Evolutionary conservation across 2,329 filamentous ascomycete species (phyloP), one percentile per base, ranked within the genome.

Genomic region (Diaporthe sp.): DNA sequence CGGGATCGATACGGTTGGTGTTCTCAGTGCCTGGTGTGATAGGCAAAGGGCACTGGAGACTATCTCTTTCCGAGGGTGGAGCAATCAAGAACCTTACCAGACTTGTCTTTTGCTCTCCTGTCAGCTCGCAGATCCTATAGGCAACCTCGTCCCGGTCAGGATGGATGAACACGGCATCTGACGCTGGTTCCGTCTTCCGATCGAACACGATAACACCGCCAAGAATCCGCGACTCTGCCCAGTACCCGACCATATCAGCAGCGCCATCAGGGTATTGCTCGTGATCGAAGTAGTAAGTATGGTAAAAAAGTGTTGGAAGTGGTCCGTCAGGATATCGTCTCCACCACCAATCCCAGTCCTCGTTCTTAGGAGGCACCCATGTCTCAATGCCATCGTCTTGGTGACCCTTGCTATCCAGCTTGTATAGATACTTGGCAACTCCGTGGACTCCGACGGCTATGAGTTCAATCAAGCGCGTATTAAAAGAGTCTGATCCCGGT

Each of bases 181-280:
- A 34, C 2, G 28, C 42, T 49, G 28, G 39, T 49, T n/a, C 42
- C 42, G 39, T 34, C 61, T 65, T 65, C 17, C 39, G 25, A 46
- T 65, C 39, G 12, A 65, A 65, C 9, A 65, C 1, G 19, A 65
- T n/a, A 37, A 65, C 61, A 15, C 61, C 61, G 25, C 61, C 61
- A 13, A 65, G 42, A 6, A 65, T 34, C 19, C 61, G 61, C 42
- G 61, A 34, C 42, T 65, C 61, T 4, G 61, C 61, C 61, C 61
- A 65, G 5, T 65, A 65, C 44, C 61, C 61, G 6, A 49, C 61
- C 19, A 34, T 49, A n/a, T 65, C 61, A 49, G 61, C 42, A 65
- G 17, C 61, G 12, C 61, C 42, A n/a, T 65, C 61, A n/a, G 61
- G 28, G 12, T 65, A 65, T 65, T 65, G 4, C 10, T 65, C 28